Evolutionary conservation across 1,139 yeast genomes (phyloP), one percentile per base, ranked within the genome.

Genomic region (Groenewaldozyma sp.): DNA sequence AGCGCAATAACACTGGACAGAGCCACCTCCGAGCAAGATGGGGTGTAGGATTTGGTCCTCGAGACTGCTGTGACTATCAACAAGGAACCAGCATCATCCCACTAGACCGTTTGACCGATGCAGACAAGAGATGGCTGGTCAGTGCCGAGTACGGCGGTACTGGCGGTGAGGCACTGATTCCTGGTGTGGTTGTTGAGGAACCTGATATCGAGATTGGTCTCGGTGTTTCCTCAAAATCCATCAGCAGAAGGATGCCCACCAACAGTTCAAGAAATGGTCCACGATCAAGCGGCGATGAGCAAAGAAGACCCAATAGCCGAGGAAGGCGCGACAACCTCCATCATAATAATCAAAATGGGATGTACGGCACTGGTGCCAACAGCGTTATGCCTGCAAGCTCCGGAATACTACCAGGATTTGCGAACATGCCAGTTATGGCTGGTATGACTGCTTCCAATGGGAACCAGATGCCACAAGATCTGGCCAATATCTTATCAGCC

Each of bases 1-100:
- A 52, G 62, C 78, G 71, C 49, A 70, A 70, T 48, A 67, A 69
- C 45, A 68, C 68, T 38, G 79, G 80, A 4, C 58, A 68, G 56
- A 10, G 73, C 67, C 50, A 78, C 71, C 37, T 74, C 76, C 57
- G 83, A 65, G 84, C 94, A 7, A 74, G 96, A 58, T 91, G 98
- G 98, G 98, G 97, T 50, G 97, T 91, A 48, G 98, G 98, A 1
- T 91, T 84, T 58, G 98, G 98, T 3, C 98, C 98, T 39, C 78
- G 98, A 68, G 97, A 91, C 59, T 88, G 97, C 66, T 86, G 95
- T 61, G 93, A 91, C 62, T 91, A 91, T 60, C 91, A 82, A 57
- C 80, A 81, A 44, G 98, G 98, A 47, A 71, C 81, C 34, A 82
- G 95, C 42, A 74, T 87, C 20, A 84, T 91, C 46, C 96, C 97